Base-by-base conservation (phyloP, 1,139 yeast genomes). In the Suhomyces choctaworum region DNA sequence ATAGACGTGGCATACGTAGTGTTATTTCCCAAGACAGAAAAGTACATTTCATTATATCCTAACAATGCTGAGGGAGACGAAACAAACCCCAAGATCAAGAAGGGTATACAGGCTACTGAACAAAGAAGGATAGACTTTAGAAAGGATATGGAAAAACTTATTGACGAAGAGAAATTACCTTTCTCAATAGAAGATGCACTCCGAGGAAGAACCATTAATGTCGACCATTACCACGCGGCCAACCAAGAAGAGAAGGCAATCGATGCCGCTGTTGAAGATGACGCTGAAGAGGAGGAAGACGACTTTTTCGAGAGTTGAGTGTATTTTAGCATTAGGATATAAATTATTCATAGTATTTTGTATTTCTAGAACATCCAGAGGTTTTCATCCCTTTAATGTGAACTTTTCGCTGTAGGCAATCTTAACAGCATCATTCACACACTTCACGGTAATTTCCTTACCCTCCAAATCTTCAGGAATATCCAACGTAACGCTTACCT, bases 11-110 rank as follows among this genome's bases (percentile, higher is more conserved):
- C 86, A 22, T 92, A 92, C 53, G 79, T 83, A 14, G 72, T 80
- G 12, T 70, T 83, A 51, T 92, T 80, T 64, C 97, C 98, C 22
- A 78, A 77, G 52, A 74, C 80, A 33, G 80, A 79, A 49, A 90
- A 88, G 60, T 92, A 92, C 56, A 78, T 88, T 23, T 79, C 97
- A 0, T 63, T 92, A 41, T 92, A 79, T 55, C 87, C 86, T 6
- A 62, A 63, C 35, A 47, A 48, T 7, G 61, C 60, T 14, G 58
- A 54, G 7, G 54, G 47, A 13, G 62, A 59, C 15, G 64, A 62
- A 8, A 58, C 53, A 24, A 58, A 62, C 36, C 62, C 64, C 15
- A 70, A 70, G 42, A 74, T 70, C 14, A 70, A 66, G 44, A 64
- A 62, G 40, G 82, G 80, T 4, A 40, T 63, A 36, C 66, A 60